Base-by-base conservation (phyloP, 73 alveolate genomes). In the Diophrys appendiculata region DNA sequence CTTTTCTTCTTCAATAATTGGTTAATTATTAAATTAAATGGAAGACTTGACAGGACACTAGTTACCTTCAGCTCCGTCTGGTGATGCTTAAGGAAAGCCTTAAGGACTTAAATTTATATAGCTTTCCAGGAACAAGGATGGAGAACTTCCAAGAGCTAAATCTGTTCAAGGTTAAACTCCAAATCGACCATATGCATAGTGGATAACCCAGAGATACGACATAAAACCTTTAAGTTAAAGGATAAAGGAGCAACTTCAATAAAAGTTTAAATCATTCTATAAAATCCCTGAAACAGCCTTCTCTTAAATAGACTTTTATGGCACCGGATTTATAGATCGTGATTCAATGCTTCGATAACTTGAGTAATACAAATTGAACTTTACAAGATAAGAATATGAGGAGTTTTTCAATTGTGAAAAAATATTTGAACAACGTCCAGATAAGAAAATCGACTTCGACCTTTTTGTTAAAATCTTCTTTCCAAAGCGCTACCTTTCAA, bases 301-400 rank as follows among this genome's bases (percentile, higher is more conserved):
- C 72, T 33, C 77, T 29, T 85, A 79, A n/a, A 52, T 85, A 18
- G 93, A 85, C 81, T 85, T 78, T 65, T 18, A 79, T 29, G 93
- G 93, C 13, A 85, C 69, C 13, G 93, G 93, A 11, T 53, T 25
- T 35, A 72, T 85, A 29, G 72, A 52, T 23, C 78, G 68, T 13
- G 52, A 78, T 1, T 87, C 78, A 24, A 71, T 85, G 33, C 33
- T 85, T 32, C 31, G 27, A 43, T 11, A 5, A 11, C 60, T 64
- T 28, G 65, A 60, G 2, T 33, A 35, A 33, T 85, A 65, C 68
- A 85, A 78, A 34, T 18, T 79, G 31, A 81, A 82, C 52, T 78
- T 52, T 54, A 27, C 84, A 32, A 77, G 72, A 34, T 72, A 85
- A 5, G 89, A 43, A 54, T 5, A 29, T 13, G 23, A 18, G 23